Evolutionary conservation across 495 filamentous ascomycete species (phyloP).

Genomic region (Neurospora sp.): DNA sequence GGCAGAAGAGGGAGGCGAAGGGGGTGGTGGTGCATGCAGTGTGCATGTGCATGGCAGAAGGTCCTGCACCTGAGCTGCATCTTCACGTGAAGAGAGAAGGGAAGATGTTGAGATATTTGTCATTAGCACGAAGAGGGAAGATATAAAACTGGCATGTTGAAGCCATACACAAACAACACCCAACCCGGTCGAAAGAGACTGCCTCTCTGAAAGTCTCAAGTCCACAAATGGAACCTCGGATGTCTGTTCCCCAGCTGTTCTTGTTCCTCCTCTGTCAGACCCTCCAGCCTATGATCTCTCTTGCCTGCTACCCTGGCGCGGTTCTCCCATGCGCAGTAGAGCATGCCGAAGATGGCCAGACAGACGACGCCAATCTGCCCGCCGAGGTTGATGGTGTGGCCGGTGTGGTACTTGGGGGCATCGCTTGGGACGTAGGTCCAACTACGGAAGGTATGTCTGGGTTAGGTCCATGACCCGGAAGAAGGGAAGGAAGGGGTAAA

Average conservation of each 20-base stretch:
- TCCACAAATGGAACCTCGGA: conserved; percentile 43
- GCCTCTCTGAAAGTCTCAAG: too few relatives aligned
- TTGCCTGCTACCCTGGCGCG: conserved; percentile 35
- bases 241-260: conserved; percentile 40
- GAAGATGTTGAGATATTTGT: too few relatives aligned
- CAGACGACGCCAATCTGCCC: conserved; percentile 33
- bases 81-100: too few relatives aligned
- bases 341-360: conserved; percentile 37
- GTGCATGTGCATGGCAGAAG: neutral
- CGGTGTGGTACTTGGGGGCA: conserved; percentile 38
- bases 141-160: neutral
- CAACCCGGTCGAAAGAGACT: neutral
- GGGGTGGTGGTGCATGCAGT: too few relatives aligned
- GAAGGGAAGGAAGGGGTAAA: neutral
- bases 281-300: conserved; percentile 41
- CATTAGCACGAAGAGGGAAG: neutral
- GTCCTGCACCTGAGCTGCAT: too few relatives aligned
- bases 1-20: too few relatives aligned
- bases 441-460: conserved; percentile 5
- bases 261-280: conserved; percentile 36
- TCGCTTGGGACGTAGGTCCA: conserved; percentile 46
- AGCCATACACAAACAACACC: neutral
- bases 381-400: conserved; percentile 49
- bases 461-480: neutral
- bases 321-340: conserved; percentile 46